A percentile compares a stretch with the other conserved stretches of the same genome.
Conservation (phyloP, 164 flowering plant genomes). For the Buxus sempervirens region DNA sequence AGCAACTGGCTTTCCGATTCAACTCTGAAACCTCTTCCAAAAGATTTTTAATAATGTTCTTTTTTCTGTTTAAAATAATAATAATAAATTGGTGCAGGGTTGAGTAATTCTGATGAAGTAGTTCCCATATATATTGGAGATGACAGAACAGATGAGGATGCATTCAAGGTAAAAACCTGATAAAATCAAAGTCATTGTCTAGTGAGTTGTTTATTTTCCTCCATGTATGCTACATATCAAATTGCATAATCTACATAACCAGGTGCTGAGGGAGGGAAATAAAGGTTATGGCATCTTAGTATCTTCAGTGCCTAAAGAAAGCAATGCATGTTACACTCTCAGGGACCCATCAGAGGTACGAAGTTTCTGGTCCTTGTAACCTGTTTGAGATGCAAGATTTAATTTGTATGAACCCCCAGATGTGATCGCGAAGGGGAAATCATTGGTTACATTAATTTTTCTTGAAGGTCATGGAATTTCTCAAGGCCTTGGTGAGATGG, state of each 20-base stretch:
- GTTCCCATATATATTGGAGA: conserved; percentile 82
- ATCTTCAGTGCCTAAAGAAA: conserved; percentile 69
- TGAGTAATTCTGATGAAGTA: conserved; percentile 55
- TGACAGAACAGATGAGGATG: conserved; percentile 87
- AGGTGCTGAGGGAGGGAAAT: conserved; percentile 51
- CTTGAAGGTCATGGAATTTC: conserved; percentile 73
- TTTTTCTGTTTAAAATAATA: no score
- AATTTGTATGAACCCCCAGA: no score
- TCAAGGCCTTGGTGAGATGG: conserved; percentile 53
- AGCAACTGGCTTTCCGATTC: not conserved
- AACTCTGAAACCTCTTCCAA: no score
- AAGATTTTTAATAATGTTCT: no score
- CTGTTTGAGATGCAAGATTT: not conserved
- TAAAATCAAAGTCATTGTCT: no score
- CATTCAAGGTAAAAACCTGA: conserved; percentile 47
- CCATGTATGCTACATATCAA: not conserved
- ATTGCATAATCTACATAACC: conserved; percentile 2
- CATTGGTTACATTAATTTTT: not conserved
- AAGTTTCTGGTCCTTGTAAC: not conserved
- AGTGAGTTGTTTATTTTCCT: not conserved
- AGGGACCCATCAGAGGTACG: conserved; percentile 72
- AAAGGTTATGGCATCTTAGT: conserved; percentile 71
- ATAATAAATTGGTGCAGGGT: conserved; percentile 32
- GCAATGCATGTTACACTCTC: conserved; percentile 63
- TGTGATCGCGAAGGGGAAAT: not conserved